Conservation (phyloP, 2,329 filamentous ascomycete genomes). For the Fusarium secorum region DNA sequence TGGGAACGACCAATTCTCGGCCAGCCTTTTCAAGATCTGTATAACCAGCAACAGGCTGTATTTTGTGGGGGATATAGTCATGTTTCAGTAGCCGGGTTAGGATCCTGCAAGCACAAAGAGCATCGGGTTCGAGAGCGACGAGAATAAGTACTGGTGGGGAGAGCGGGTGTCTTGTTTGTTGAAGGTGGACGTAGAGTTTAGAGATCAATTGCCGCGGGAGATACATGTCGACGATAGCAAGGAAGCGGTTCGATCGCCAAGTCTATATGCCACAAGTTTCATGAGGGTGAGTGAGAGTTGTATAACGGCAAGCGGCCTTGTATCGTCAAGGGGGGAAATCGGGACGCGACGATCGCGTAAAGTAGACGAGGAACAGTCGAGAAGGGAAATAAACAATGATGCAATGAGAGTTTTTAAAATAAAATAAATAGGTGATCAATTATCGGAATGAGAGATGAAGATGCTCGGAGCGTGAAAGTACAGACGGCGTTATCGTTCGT, state of each 20-base stretch:
- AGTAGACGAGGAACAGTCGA: constrained; percentile 10
- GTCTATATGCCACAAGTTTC: constrained; percentile 29
- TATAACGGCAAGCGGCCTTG: constrained; percentile 5
- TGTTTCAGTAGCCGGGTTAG: constrained; percentile 92
- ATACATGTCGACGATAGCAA: constrained; percentile 72
- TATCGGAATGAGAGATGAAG: background rate
- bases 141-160: constrained; percentile 91
- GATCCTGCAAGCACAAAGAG: constrained; percentile 93
- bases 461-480: background rate
- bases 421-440: background rate
- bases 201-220: constrained; percentile 88
- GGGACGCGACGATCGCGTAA: constrained; percentile 36
- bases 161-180: constrained; percentile 85
- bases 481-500: constrained; percentile 1
- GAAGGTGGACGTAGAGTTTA: constrained; percentile 89
- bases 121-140: constrained; percentile 92
- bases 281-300: constrained; percentile 32
- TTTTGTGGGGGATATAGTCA: constrained; percentile 98
- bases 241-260: constrained; percentile 27
- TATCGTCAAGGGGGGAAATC: constrained; percentile 13
- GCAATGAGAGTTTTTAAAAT: background rate
- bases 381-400: background rate
- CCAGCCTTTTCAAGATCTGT: constrained; percentile 84
- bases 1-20: constrained; percentile 78
- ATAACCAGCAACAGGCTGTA: constrained; percentile 93